Conservation (phyloP, 805 yeast genomes). For the Zygosaccharomyces lentus region DNA sequence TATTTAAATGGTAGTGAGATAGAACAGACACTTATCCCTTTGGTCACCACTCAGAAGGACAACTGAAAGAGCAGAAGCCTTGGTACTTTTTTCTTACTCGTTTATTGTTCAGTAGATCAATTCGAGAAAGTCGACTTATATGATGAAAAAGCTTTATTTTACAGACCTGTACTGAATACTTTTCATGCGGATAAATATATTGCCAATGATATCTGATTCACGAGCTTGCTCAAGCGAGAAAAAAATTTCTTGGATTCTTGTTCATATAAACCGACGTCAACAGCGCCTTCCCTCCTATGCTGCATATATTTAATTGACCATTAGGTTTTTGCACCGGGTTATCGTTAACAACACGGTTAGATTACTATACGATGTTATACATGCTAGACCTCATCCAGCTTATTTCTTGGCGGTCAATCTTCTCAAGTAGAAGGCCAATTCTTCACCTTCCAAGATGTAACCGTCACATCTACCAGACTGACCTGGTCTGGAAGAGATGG, state of each 20-base stretch:
- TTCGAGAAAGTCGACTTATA: slow-evolving; percentile 5
- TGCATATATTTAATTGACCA: too few relatives aligned
- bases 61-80: background rate
- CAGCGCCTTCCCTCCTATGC: too few relatives aligned
- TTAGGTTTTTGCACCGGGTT: background rate
- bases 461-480: slow-evolving; percentile 99
- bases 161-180: slow-evolving; percentile 40
- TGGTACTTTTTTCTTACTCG: background rate
- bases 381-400: slow-evolving; percentile 30
- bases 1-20: slow-evolving; percentile 6
- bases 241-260: too few relatives aligned
- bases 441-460: slow-evolving; percentile 99
- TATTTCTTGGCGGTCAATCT: slow-evolving; percentile 99
- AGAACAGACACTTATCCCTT: background rate
- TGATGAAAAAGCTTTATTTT: slow-evolving; percentile 35
- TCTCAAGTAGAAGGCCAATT: slow-evolving; percentile 99
- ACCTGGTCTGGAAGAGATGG: slow-evolving; percentile 99
- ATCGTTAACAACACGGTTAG: slow-evolving; percentile 13
- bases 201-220: slow-evolving; percentile 28
- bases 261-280: too few relatives aligned
- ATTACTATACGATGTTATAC: slow-evolving; percentile 19
- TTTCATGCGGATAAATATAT: slow-evolving; percentile 34
- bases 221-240: background rate
- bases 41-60: too few relatives aligned
- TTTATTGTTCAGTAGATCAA: slow-evolving; percentile 8